Evolutionary conservation across 1,284 basidiomycete genomes (phyloP).

Genomic region (Cystobasidiaceae sp.): DNA sequence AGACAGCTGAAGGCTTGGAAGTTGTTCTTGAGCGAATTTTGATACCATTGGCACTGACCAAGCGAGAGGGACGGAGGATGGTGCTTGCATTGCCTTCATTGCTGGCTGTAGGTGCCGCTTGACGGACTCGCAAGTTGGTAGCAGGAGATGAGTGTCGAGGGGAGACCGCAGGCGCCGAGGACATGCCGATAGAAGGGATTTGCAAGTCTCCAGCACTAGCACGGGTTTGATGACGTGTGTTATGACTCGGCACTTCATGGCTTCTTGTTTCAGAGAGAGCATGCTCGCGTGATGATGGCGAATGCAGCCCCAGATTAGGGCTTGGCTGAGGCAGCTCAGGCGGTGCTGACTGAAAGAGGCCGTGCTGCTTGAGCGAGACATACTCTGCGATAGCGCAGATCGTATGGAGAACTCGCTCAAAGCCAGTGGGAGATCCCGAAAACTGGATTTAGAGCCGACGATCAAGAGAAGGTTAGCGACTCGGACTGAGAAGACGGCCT

Average conservation of each 20-base stretch:
- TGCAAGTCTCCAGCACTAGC: too few relatives aligned
- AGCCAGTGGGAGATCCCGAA: slow-evolving; percentile 21
- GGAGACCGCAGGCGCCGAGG: not conserved
- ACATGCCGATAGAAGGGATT: too few relatives aligned
- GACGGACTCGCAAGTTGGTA: not conserved
- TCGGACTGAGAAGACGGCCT: slow-evolving; percentile 61
- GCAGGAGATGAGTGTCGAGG: not conserved
- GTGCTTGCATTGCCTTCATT: not conserved
- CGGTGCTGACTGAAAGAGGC: slow-evolving; percentile 30
- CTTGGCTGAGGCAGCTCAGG: slow-evolving; percentile 21
- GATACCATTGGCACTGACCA: slow-evolving; percentile 14
- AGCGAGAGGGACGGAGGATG: not conserved
- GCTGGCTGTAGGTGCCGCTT: not conserved
- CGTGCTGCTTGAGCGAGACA: slow-evolving; percentile 34
- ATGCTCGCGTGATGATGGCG: too few relatives aligned
- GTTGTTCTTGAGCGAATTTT: slow-evolving; percentile 25
- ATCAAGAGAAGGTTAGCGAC: slow-evolving; percentile 42
- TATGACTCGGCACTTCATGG: too few relatives aligned
- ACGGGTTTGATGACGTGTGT: too few relatives aligned
- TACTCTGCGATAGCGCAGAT: slow-evolving; percentile 33
- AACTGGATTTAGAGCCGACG: slow-evolving; percentile 45
- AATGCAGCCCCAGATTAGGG: not conserved
- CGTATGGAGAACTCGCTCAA: slow-evolving; percentile 29
- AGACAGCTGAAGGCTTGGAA: not conserved
- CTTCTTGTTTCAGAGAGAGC: too few relatives aligned